Evolutionary conservation across 345 rosid genomes (phyloP).

Genomic region (Reutealis trisperma): DNA sequence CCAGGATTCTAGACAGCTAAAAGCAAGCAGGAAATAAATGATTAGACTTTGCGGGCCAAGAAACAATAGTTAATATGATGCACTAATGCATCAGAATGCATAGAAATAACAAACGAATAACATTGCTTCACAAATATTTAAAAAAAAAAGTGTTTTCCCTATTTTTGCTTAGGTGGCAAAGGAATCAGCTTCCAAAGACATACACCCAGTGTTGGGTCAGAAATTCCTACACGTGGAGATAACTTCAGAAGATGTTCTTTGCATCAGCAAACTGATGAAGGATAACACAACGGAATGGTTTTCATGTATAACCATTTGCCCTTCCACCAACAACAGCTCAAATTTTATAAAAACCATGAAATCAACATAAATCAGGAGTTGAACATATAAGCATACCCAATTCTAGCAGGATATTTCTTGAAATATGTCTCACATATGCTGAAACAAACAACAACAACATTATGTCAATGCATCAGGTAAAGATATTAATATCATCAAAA

Average conservation of each 20-base stretch:
- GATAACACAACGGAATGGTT: background rate
- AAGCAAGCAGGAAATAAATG: background rate
- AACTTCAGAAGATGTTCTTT: too few relatives aligned
- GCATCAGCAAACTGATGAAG: background rate
- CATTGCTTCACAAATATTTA: background rate
- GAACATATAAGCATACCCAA: conserved; percentile 52
- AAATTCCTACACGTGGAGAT: background rate
- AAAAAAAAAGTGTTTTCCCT: background rate
- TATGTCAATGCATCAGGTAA: conserved; percentile 10
- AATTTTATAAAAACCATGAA: background rate
- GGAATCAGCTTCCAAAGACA: background rate
- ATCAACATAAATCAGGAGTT: background rate
- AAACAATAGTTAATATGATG: background rate
- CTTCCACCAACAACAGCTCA: background rate
- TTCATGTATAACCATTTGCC: background rate
- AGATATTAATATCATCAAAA: background rate
- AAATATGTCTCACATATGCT: conserved; percentile 96
- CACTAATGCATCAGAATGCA: background rate
- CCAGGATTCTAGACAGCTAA: background rate
- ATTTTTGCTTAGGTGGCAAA: background rate
- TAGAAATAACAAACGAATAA: background rate
- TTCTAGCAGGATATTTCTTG: conserved; percentile 76
- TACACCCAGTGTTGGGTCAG: background rate
- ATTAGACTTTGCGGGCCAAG: background rate
- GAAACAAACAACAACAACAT: conserved; percentile 28